Evolutionary conservation across 345 rosid genomes (phyloP).

Genomic region (Angophora floribunda): DNA sequence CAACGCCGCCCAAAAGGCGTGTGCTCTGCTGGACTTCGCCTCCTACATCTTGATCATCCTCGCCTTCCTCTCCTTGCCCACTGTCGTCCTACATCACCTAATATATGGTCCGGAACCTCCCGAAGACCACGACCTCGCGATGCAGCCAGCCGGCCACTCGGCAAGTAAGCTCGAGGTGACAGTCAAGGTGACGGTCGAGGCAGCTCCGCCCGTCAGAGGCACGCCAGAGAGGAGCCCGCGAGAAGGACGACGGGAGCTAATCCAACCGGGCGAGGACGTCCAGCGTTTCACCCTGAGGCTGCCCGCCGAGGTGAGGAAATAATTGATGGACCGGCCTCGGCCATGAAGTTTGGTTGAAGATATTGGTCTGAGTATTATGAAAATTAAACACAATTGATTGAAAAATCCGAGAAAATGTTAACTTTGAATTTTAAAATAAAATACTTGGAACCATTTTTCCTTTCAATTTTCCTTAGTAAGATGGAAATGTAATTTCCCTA

Average conservation of each 20-base stretch:
- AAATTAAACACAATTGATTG: background rate
- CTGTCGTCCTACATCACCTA: no score
- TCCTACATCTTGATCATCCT: no score
- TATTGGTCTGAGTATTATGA: background rate
- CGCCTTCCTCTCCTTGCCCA: no score
- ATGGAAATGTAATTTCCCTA: background rate
- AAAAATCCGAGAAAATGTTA: background rate
- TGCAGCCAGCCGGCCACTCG: constrained; percentile 14
- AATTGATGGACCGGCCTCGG: constrained; percentile 42
- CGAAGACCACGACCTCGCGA: constrained; percentile 15
- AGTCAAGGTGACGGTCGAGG: constrained; percentile 57
- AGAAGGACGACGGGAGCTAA: constrained; percentile 24
- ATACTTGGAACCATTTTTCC: no score
- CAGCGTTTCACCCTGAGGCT: background rate
- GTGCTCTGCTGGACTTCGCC: no score
- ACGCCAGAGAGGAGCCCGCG: constrained; percentile 60
- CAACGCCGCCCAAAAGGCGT: no score
- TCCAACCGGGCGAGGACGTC: background rate
- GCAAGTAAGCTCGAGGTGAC: background rate
- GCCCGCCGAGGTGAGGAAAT: constrained; percentile 1
- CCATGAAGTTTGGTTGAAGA: background rate
- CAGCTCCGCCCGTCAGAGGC: constrained; percentile 31
- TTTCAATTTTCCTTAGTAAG: background rate
- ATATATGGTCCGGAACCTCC: no score
- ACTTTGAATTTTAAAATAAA: background rate